Conservation (phyloP, 192 early-diverging fungal genomes). For the Radiomyces spectabilis region DNA sequence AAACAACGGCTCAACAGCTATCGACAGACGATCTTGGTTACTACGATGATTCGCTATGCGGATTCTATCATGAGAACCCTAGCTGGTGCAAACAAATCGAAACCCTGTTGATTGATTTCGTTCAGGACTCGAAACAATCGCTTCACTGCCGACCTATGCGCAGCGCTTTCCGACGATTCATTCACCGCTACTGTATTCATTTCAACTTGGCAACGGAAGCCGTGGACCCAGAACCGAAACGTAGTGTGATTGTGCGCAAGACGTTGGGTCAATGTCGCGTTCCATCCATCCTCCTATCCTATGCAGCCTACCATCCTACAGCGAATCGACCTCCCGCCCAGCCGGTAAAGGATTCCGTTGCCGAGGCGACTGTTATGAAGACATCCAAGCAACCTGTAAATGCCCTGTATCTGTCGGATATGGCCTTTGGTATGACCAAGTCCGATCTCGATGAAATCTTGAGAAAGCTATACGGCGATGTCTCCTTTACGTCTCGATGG, state of each 20-base stretch:
- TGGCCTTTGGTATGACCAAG: conserved; percentile 42
- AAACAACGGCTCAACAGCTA: conserved; percentile 13
- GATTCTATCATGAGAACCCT: conserved; percentile 55
- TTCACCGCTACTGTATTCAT: conserved; percentile 64
- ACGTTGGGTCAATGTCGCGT: conserved; percentile 22
- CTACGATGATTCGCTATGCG: conserved; percentile 58
- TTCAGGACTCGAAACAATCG: conserved; percentile 44
- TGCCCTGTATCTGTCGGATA: conserved; percentile 43
- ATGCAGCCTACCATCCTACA: conserved; percentile 19
- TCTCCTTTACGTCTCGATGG: conserved; percentile 39
- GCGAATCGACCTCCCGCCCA: conserved; percentile 6
- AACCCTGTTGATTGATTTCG: conserved; percentile 54
- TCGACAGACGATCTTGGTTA: conserved; percentile 18
- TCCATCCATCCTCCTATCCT: conserved; percentile 31
- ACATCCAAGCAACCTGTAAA: conserved; percentile 47
- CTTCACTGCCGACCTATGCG: conserved; percentile 68
- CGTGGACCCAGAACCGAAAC: conserved; percentile 71
- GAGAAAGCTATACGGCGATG: conserved; percentile 37
- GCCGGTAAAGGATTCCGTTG: neutral
- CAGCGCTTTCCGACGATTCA: conserved; percentile 52
- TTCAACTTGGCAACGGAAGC: conserved; percentile 69
- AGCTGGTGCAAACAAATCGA: conserved; percentile 68
- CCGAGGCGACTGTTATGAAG: conserved; percentile 29
- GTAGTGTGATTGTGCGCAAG: conserved; percentile 61
- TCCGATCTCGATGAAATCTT: conserved; percentile 39